These are phyloP conservation scores for Talaromyces thailandensis DNA, from an alignment of 495 filamentous ascomycete genomes.

Conservation along the genomic window DNA sequence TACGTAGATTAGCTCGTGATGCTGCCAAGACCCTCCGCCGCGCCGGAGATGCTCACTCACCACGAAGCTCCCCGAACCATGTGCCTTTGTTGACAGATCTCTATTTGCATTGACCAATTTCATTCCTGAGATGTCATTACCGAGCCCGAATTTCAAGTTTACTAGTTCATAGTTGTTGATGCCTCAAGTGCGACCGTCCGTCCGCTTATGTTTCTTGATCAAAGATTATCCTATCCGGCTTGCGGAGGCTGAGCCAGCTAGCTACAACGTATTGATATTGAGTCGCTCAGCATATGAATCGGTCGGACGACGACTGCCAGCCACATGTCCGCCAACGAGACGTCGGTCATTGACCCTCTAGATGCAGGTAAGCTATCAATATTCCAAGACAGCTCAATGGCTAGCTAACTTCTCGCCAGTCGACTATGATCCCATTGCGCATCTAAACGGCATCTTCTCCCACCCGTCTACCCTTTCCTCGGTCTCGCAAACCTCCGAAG, in stretches of 20 bases:
- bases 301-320: conserved; percentile 14
- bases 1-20: neutral
- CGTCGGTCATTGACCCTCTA: conserved; percentile 26
- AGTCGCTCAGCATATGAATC: neutral
- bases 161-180: neutral
- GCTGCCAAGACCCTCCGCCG: neutral
- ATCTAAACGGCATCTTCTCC: conserved; percentile 90
- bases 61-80: neutral
- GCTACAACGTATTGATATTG: neutral
- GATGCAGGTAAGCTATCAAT: conserved; percentile 29
- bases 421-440: conserved; percentile 88
- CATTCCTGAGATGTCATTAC: neutral
- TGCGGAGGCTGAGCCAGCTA: neutral
- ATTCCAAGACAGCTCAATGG: neutral
- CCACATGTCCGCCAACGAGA: conserved; percentile 33
- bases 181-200: neutral
- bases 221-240: neutral
- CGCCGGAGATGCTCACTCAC: neutral
- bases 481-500: conserved; percentile 59
- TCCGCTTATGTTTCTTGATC: neutral
- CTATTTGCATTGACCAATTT: neutral
- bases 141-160: neutral
- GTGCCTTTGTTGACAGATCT: neutral
- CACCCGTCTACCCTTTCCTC: conserved; percentile 81
- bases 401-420: conserved; percentile 40